Conservation (phyloP, 495 filamentous ascomycete species). For the Penicillium riverlandense region DNA sequence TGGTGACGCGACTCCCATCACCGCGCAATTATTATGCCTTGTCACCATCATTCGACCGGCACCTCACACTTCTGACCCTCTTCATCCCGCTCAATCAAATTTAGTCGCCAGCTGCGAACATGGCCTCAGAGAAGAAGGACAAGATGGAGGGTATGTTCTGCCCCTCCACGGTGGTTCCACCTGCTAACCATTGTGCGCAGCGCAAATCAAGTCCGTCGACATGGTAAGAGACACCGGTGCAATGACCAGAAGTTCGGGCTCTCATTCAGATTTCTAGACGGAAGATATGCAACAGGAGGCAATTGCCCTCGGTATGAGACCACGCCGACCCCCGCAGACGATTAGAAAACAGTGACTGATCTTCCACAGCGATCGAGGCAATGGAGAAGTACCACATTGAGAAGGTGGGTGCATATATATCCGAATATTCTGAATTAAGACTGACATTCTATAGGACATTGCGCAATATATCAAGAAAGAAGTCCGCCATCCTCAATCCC, state of each 20-base stretch:
- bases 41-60: neutral
- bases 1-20: neutral
- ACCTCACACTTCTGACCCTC: no score
- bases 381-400: conserved; percentile 91
- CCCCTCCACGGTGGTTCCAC: neutral
- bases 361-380: conserved; percentile 70
- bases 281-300: conserved; percentile 96
- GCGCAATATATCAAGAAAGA: conserved; percentile 96
- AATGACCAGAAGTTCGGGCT: conserved; percentile 2
- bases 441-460: conserved; percentile 61
- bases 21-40: neutral
- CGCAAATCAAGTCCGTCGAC: conserved; percentile 92
- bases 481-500: conserved; percentile 39
- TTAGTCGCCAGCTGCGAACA: conserved; percentile 15
- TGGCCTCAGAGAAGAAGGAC: conserved; percentile 55
- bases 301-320: conserved; percentile 77
- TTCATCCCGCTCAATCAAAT: neutral
- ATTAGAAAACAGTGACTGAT: conserved; percentile 13
- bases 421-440: neutral
- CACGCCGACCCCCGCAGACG: neutral
- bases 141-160: conserved; percentile 61
- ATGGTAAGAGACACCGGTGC: conserved; percentile 59
- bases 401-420: conserved; percentile 52
- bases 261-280: conserved; percentile 46
- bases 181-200: conserved; percentile 44